Evolutionary conservation across 225 moss, liverwort and hornwort species (phyloP).

Genomic region (Neckera pumila): DNA sequence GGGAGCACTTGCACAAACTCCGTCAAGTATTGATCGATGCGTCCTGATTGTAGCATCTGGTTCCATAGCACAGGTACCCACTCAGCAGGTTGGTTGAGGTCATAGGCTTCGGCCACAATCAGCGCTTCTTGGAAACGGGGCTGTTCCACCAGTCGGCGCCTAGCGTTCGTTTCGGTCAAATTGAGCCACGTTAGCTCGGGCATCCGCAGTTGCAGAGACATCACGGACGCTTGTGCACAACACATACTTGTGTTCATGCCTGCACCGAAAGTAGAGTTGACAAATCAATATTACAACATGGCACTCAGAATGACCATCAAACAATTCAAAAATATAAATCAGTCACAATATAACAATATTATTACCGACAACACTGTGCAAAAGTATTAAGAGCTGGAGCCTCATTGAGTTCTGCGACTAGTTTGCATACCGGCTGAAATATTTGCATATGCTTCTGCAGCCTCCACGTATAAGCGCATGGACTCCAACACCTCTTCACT

Average conservation of each 20-base stretch:
- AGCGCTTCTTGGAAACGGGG: slow-evolving; percentile 80
- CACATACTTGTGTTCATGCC: slow-evolving; percentile 81
- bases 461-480: slow-evolving; percentile 93
- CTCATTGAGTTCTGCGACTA: background rate
- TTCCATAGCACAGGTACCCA: slow-evolving; percentile 95
- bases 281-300: background rate
- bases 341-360: background rate
- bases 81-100: slow-evolving; percentile 82
- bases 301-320: background rate
- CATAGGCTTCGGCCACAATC: slow-evolving; percentile 90
- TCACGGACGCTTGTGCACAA: slow-evolving; percentile 90
- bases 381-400: background rate
- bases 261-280: slow-evolving; percentile 6
- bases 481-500: slow-evolving; percentile 76
- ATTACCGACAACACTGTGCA: background rate
- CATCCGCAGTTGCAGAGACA: slow-evolving; percentile 88
- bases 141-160: slow-evolving; percentile 75
- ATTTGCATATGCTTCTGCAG: slow-evolving; percentile 73
- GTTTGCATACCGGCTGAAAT: slow-evolving; percentile 79
- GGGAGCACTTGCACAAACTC: slow-evolving; percentile 83
- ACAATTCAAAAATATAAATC: background rate
- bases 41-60: slow-evolving; percentile 62
- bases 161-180: slow-evolving; percentile 69
- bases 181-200: slow-evolving; percentile 72
- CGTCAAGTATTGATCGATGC: slow-evolving; percentile 76